These are phyloP conservation scores for Ceratobasidium papillatum DNA, from an alignment of 1,284 basidiomycete genomes.

Conservation along the genomic window DNA sequence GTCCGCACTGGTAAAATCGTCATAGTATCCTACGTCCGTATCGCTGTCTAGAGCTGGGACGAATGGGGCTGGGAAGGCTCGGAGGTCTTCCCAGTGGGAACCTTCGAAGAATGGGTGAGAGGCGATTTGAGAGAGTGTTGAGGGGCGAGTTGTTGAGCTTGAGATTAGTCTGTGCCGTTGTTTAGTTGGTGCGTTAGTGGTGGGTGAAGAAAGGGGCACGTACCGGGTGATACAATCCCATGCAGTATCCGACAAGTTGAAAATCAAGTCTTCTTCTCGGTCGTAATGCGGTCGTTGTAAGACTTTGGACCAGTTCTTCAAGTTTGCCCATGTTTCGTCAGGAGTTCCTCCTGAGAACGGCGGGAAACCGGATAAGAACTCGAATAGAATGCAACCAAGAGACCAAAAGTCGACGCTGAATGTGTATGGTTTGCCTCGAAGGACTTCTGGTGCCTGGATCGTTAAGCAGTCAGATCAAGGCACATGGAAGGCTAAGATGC, in stretches of 20 bases:
- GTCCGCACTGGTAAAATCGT: constrained; percentile 90
- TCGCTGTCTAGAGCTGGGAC: constrained; percentile 96
- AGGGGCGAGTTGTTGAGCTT: constrained; percentile 81
- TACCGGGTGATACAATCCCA: constrained; percentile 96
- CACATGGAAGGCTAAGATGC: background rate
- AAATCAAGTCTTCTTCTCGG: constrained; percentile 94
- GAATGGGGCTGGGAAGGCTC: constrained; percentile 87
- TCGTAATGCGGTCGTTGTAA: constrained; percentile 94
- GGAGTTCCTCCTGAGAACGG: constrained; percentile 96
- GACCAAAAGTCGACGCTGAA: constrained; percentile 99
- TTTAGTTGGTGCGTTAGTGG: background rate
- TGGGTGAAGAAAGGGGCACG: constrained; percentile 43
- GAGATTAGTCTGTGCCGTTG: constrained; percentile 64
- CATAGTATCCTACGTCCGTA: constrained; percentile 97
- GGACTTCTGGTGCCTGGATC: constrained; percentile 71
- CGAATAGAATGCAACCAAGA: constrained; percentile 97
- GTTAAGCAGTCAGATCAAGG: background rate
- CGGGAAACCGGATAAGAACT: constrained; percentile 97
- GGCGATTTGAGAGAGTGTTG: constrained; percentile 77
- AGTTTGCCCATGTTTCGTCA: constrained; percentile 98
- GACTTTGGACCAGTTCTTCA: constrained; percentile 97
- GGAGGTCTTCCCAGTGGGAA: constrained; percentile 80
- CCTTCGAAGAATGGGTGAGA: constrained; percentile 86
- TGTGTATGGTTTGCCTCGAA: constrained; percentile 93
- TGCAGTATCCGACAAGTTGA: constrained; percentile 92